Base-by-base conservation (phyloP, 2,329 filamentous ascomycete species). In the Didymella keratinophila region DNA sequence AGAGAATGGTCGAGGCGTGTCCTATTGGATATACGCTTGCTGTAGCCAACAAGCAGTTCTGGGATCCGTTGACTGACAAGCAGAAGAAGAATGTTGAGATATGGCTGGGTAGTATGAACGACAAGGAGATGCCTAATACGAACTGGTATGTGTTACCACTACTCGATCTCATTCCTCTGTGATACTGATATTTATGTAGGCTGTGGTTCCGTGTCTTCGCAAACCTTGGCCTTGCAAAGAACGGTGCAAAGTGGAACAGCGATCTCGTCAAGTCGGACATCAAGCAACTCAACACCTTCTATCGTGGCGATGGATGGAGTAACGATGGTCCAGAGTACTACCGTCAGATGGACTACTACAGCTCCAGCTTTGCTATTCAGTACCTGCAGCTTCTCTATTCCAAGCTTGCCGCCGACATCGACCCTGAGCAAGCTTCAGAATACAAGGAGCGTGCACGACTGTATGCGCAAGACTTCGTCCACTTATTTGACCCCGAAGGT, bases 201-300 rank as follows among this genome's bases (percentile, higher is more conserved):
- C 82, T 93, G 4, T 94, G 91, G 91, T 94, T 94, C 72, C 86
- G 91, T 37, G 89, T 94, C 5, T 94, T 94, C 71, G 90, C 90
- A 37, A 94, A 94, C 66, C 82, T 94, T 0, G 90, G 90, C 0
- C 76, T 93, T 32, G 89, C 89, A 71, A 90, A 88, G 66, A 91
- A 92, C 66, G 88, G 89, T 1, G 90, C 87, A 0, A 84, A 84
- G 46, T 91, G 88, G 78, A 90, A 88, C 0, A 86, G 89, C 62
- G 83, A 87, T 43, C 83, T 87, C 21, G 83, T 93, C 21, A 88
- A 91, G 56, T 86, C 86, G 20, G 91, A 93, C 71, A 91, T 94
- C 71, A 84, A 89, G 66, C 90, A 93, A 65, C 81, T 94, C 10
- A 87, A 93, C 68, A 91, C 89, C 0, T 94, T 93, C 74, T 92